Evolutionary conservation across 345 rosid species (phyloP).

Genomic region (Luvunga scandens): DNA sequence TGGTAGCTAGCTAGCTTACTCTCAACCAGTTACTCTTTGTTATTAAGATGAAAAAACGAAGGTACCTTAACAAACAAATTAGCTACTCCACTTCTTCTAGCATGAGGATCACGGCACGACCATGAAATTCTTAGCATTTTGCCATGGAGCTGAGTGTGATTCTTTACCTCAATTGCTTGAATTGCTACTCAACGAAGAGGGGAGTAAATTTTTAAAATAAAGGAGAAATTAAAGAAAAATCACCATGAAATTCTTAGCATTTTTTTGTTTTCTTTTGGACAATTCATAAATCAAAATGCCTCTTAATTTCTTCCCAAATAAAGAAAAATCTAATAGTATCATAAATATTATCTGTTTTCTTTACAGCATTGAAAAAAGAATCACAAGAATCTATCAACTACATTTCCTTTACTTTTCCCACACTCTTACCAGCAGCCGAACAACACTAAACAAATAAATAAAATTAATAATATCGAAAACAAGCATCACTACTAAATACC

Average conservation of each 20-base stretch:
- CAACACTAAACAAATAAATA: background rate
- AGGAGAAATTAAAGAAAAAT: background rate
- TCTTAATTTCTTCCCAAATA: background rate
- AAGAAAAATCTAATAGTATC: too few relatives aligned
- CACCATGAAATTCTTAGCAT: background rate
- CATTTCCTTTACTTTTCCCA: background rate
- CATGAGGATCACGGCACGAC: slow-evolving; percentile 70
- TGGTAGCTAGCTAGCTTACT: background rate
- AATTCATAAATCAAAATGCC: background rate
- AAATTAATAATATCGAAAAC: background rate
- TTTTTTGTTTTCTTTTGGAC: too few relatives aligned
- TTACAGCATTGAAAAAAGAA: too few relatives aligned
- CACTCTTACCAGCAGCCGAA: background rate
- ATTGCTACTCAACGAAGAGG: slow-evolving; percentile 42
- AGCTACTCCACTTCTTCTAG: slow-evolving; percentile 66
- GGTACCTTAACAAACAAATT: slow-evolving; percentile 75
- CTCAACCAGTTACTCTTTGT: background rate
- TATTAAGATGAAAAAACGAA: background rate
- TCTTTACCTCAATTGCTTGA: slow-evolving; percentile 58
- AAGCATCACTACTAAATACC: background rate
- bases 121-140: slow-evolving; percentile 65
- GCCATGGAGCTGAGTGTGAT: slow-evolving; percentile 55
- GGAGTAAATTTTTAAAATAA: background rate
- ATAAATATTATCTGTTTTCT: too few relatives aligned
- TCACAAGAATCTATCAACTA: background rate